A percentile compares a stretch with the other conserved stretches of the same genome.
Conservation (phyloP, 2,329 filamentous ascomycete genomes). For the Aureobasidium pullulans region DNA sequence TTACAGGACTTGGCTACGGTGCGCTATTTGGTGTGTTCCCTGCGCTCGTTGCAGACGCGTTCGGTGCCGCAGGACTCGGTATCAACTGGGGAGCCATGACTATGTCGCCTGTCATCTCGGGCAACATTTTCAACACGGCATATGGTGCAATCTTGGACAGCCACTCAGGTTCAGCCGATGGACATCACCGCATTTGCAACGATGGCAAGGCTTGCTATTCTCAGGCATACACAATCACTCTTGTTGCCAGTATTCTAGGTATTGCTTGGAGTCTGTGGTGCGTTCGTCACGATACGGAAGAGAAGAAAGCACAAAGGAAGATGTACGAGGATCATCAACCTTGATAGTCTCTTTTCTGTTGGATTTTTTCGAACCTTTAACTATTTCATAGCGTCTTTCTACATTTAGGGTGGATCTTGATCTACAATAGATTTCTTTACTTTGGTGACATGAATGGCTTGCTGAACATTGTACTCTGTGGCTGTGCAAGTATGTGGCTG, state of each 20-base stretch:
- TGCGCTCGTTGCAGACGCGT: conserved; percentile 76
- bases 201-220: conserved; percentile 76
- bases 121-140: conserved; percentile 86
- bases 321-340: conserved; percentile 12
- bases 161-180: conserved; percentile 52
- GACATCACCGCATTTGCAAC: conserved; percentile 58
- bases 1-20: conserved; percentile 85
- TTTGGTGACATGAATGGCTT: not conserved
- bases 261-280: conserved; percentile 63
- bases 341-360: not conserved
- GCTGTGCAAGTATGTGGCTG: too few relatives aligned
- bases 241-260: conserved; percentile 62
- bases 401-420: not conserved
- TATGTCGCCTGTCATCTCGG: conserved; percentile 75
- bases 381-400: not conserved
- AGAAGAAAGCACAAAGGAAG: conserved; percentile 14
- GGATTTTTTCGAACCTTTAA: not conserved
- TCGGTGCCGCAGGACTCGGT: conserved; percentile 79
- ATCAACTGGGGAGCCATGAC: conserved; percentile 98
- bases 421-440: not conserved
- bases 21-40: conserved; percentile 92
- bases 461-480: too few relatives aligned
- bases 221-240: conserved; percentile 71
- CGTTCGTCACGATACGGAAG: conserved; percentile 52
- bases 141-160: conserved; percentile 79